Evolutionary conservation across 257 asterid species (phyloP).

Genomic region (Solanum bulbocastanum): DNA sequence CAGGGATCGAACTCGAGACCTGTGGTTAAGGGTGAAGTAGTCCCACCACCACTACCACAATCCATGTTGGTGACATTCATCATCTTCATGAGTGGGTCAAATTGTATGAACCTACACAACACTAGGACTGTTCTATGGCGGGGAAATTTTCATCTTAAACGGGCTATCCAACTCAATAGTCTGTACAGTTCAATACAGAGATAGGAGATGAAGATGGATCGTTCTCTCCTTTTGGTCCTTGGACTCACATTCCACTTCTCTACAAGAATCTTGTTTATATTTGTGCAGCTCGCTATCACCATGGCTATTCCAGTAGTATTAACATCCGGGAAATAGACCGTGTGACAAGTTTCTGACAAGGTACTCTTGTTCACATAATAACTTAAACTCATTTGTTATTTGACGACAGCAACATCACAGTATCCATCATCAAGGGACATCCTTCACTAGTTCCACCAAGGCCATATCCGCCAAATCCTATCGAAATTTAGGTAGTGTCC

Average conservation of each 20-base stretch:
- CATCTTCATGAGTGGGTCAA: background rate
- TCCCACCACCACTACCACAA: background rate
- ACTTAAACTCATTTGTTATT: slow-evolving; percentile 57
- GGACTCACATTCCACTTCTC: slow-evolving; percentile 70
- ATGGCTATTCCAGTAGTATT: slow-evolving; percentile 49
- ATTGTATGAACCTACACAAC: background rate
- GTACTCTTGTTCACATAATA: slow-evolving; percentile 44
- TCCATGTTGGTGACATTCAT: background rate
- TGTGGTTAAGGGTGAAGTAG: background rate
- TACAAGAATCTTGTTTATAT: slow-evolving; percentile 57
- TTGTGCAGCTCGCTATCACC: slow-evolving; percentile 40
- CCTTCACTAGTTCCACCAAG: slow-evolving; percentile 59
- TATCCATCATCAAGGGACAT: slow-evolving; percentile 59
- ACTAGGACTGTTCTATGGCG: background rate
- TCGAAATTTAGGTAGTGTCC: background rate
- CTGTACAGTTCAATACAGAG: slow-evolving; percentile 53
- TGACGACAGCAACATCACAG: slow-evolving; percentile 70
- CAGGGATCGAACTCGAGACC: too few relatives aligned
- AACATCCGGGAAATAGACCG: slow-evolving; percentile 69
- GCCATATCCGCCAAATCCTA: slow-evolving; percentile 69
- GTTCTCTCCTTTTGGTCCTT: slow-evolving; percentile 72
- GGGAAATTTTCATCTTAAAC: background rate
- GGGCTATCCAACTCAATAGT: background rate
- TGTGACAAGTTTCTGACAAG: slow-evolving; percentile 42
- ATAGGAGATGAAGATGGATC: slow-evolving; percentile 52